Evolutionary conservation across 2,329 filamentous ascomycete genomes (phyloP).

Genomic region (Akanthomyces muscarius): DNA sequence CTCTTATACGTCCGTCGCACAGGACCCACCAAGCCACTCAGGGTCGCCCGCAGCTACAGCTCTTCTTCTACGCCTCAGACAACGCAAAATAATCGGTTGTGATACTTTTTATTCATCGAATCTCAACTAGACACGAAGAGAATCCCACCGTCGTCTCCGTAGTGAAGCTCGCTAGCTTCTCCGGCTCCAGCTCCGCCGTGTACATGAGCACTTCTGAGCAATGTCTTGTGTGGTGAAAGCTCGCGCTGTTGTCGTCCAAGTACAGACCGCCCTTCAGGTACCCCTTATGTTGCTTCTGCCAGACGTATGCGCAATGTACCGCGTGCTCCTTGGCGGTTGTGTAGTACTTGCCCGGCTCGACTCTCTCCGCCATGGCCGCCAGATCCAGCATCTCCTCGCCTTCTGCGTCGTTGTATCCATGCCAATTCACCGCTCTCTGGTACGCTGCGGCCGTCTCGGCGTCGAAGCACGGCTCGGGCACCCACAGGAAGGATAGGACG

Average conservation of each 20-base stretch:
- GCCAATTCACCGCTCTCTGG: neutral
- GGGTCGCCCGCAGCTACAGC: too few relatives aligned
- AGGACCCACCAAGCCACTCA: too few relatives aligned
- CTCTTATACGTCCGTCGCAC: too few relatives aligned
- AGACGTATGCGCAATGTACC: neutral
- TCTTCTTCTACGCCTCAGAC: too few relatives aligned
- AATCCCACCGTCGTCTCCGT: neutral
- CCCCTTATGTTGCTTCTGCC: neutral
- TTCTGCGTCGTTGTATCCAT: neutral
- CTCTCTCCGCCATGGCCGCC: neutral
- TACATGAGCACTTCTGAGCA: neutral
- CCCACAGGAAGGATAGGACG: neutral
- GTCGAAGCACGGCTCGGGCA: neutral
- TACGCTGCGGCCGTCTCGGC: neutral
- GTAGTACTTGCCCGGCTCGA: neutral
- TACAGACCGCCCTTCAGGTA: neutral
- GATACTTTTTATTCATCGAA: too few relatives aligned
- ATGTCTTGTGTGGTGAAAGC: neutral
- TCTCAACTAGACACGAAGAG: neutral
- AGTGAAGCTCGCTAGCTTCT: neutral
- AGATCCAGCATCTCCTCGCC: neutral
- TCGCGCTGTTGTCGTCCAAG: neutral
- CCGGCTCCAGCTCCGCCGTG: neutral
- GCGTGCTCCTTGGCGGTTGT: neutral
- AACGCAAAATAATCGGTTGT: too few relatives aligned